phyloP scores from a whole-genome alignment of 495 filamentous ascomycete genomes.

The Penicillium goetzii region DNA sequence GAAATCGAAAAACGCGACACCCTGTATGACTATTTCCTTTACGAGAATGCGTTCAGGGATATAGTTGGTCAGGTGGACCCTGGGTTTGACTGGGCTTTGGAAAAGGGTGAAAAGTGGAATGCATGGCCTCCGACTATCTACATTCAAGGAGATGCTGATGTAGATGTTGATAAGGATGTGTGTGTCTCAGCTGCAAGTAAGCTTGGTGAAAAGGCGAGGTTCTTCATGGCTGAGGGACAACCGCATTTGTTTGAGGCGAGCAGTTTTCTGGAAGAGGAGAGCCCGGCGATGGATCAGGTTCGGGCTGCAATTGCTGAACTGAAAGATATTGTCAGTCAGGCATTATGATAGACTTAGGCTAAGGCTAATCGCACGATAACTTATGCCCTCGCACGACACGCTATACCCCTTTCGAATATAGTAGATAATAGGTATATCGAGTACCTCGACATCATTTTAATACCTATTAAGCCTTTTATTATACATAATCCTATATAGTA shows the following conservation, averaged over 20 bases:
- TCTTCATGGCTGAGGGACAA: constrained; percentile 7
- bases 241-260: constrained; percentile 7
- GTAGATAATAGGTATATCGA: too few relatives aligned
- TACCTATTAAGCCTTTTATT: too few relatives aligned
- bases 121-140: not conserved
- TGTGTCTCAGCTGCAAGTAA: not conserved
- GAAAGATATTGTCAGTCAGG: not conserved
- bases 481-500: too few relatives aligned
- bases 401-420: too few relatives aligned
- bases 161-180: constrained; percentile 11
- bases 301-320: not conserved
- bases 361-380: not conserved
- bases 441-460: too few relatives aligned
- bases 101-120: constrained; percentile 4
- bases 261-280: constrained; percentile 7
- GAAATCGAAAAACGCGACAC: not conserved
- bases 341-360: not conserved
- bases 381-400: too few relatives aligned
- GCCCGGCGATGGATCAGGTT: not conserved
- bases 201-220: constrained; percentile 1
- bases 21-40: constrained; percentile 5
- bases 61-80: constrained; percentile 6
- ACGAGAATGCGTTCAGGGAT: not conserved
- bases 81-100: constrained; percentile 3
- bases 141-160: constrained; percentile 5